Evolutionary conservation across 2,329 filamentous ascomycete species (phyloP), one percentile per base, ranked within the genome.

Genomic region (Arthrinium phaeospermum): DNA sequence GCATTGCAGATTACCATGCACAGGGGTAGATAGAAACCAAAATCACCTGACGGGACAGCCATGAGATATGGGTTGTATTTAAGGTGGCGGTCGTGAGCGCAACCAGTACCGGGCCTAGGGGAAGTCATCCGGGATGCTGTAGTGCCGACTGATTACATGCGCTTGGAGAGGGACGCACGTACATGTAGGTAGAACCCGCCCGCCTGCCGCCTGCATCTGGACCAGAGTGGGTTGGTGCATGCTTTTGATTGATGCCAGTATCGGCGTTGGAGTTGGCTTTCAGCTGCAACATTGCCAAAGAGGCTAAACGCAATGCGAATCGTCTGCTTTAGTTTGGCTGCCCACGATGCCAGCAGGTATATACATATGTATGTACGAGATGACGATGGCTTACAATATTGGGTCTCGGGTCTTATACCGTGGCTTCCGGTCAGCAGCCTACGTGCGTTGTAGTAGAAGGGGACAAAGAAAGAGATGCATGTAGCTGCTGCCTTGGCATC

Each of bases 1-100:
- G 57, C n/a, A 64, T 41, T 41, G 57, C 22, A 64, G 57, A 64
- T 37, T 64, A 41, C 30, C 34, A 64, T 41, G 57, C 57, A 64
- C n/a, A 41, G 57, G 8, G 22, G 57, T n/a, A 19, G 34, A 19
- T n/a, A n/a, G 19, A 41, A 16, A 27, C 57, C n/a, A 64, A 7
- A 41, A 37, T 41, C 34, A 64, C 37, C 30, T 41, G 57, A 41
- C 30, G 19, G 34, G n/a, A 37, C 16, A 64, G n/a, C 8, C 57
- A n/a, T 64, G 30, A 30, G 19, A 30, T 37, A 12, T 22, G 12
- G 30, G 53, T n/a, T 61, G 30, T 37, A 37, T 37, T 37, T 27
- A 61, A 61, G 34, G 53, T 30, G 53, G 53, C 53, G 30, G 53
- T 30, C 53, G 37, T 37, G 53, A 41, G 57, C 37, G 37, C 1